These are phyloP conservation scores for Penicillium sclerotigenum DNA, from an alignment of 2,329 filamentous ascomycete species.

Conservation along the genomic window DNA sequence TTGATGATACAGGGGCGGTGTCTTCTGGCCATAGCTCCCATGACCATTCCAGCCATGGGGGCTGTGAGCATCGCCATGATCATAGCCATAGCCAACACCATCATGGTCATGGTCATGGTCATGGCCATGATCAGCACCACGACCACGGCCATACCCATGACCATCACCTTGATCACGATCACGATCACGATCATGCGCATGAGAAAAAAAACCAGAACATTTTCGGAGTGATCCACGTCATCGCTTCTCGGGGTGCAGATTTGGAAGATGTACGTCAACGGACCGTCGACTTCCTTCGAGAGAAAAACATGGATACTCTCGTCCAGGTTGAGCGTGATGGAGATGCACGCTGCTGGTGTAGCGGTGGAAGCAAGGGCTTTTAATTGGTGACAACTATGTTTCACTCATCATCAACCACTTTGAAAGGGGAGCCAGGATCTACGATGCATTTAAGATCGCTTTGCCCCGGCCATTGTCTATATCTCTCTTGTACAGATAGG, in stretches of 20 bases:
- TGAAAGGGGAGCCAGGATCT: background rate
- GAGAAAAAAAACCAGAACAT: constrained; percentile 45
- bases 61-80: constrained; percentile 31
- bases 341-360: constrained; percentile 64
- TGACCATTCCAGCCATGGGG: constrained; percentile 23
- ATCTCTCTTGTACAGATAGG: constrained; percentile 11
- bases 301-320: constrained; percentile 73
- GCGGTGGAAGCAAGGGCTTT: constrained; percentile 42
- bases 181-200: constrained; percentile 31
- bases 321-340: constrained; percentile 86
- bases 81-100: constrained; percentile 31
- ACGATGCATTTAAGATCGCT: background rate
- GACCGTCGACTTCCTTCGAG: constrained; percentile 67
- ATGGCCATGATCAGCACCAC: constrained; percentile 28
- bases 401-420: background rate
- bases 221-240: constrained; percentile 81
- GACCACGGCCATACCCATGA: constrained; percentile 29
- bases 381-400: constrained; percentile 7
- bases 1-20: constrained; percentile 62
- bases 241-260: constrained; percentile 68
- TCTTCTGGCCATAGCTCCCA: constrained; percentile 40
- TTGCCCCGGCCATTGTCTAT: background rate
- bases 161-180: constrained; percentile 29
- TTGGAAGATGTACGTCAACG: constrained; percentile 79
- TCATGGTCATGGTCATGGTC: constrained; percentile 31